A percentile compares a stretch with the other conserved stretches of the same genome.
These are phyloP conservation scores for Tanacetum coccineum DNA, from an alignment of 129 eudicot species.

Conservation along the genomic window DNA sequence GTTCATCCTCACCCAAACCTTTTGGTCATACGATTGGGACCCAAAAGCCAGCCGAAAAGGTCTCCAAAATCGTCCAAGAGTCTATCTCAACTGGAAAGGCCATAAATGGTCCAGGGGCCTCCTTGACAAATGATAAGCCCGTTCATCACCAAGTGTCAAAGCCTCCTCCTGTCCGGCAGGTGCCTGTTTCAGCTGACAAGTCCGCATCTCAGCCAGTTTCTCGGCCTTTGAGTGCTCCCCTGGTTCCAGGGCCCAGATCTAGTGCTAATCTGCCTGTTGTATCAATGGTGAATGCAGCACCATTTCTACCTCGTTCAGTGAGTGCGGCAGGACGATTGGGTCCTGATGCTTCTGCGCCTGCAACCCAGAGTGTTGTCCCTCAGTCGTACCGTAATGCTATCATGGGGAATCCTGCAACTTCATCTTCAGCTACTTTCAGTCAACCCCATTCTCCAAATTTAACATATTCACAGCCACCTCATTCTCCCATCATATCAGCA, in stretches of 20 bases:
- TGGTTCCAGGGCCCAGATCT: slow-evolving; percentile 53
- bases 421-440: slow-evolving; percentile 42
- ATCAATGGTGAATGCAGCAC: slow-evolving; percentile 63
- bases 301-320: slow-evolving; percentile 57
- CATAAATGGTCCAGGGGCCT: too few relatives aligned
- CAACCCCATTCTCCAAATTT: slow-evolving; percentile 40
- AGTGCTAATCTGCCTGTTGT: slow-evolving; percentile 42
- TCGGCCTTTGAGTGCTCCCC: slow-evolving; percentile 88
- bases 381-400: slow-evolving; percentile 90
- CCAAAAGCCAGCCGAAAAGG: slow-evolving; percentile 52
- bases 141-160: not conserved
- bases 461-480: slow-evolving; percentile 39
- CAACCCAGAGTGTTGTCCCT: slow-evolving; percentile 44
- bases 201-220: slow-evolving; percentile 32
- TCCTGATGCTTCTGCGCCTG: slow-evolving; percentile 50
- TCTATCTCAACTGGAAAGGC: not conserved
- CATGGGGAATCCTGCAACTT: slow-evolving; percentile 54
- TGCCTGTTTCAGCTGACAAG: not conserved
- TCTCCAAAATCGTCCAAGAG: slow-evolving; percentile 16
- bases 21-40: slow-evolving; percentile 28
- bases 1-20: slow-evolving; percentile 18
- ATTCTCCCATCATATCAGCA: too few relatives aligned
- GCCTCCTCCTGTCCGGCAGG: slow-evolving; percentile 29
- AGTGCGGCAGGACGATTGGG: slow-evolving; percentile 90
- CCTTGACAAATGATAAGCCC: too few relatives aligned